Conservation (phyloP, 176 grass and related monocot species). For the Ensete glaucum region DNA sequence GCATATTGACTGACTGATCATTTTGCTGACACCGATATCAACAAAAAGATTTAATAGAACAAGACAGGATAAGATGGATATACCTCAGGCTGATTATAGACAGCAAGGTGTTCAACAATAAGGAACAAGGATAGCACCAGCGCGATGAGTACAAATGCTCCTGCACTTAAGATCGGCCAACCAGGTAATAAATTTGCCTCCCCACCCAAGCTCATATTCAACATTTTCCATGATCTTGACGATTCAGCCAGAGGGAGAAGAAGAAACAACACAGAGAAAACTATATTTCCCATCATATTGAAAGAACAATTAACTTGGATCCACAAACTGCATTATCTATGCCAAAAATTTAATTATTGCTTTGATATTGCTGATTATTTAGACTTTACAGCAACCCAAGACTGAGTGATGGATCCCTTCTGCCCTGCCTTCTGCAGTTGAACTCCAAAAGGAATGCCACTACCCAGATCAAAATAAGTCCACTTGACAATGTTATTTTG, state of each 20-base stretch:
- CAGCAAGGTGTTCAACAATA: slow-evolving; percentile 73
- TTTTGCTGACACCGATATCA: neutral
- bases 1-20: neutral
- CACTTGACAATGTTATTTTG: neutral
- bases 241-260: slow-evolving; percentile 48
- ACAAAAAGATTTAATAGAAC: neutral
- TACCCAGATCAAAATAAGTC: neutral
- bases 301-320: slow-evolving; percentile 11
- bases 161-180: slow-evolving; percentile 85
- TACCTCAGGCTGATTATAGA: slow-evolving; percentile 95
- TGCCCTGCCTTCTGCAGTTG: neutral
- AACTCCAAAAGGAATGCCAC: neutral
- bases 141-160: slow-evolving; percentile 51
- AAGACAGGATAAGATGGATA: neutral
- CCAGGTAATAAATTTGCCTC: slow-evolving; percentile 44
- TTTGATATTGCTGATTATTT: neutral
- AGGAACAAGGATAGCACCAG: slow-evolving; percentile 73
- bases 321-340: neutral
- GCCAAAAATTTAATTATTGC: neutral
- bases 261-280: slow-evolving; percentile 44
- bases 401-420: neutral
- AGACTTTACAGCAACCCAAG: neutral
- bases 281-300: slow-evolving; percentile 52
- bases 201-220: slow-evolving; percentile 40
- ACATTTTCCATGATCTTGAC: slow-evolving; percentile 52